Evolutionary conservation across 139 green algal genomes (phyloP), one percentile per base, ranked within the genome.

Genomic region (Asterochloris sp.): DNA sequence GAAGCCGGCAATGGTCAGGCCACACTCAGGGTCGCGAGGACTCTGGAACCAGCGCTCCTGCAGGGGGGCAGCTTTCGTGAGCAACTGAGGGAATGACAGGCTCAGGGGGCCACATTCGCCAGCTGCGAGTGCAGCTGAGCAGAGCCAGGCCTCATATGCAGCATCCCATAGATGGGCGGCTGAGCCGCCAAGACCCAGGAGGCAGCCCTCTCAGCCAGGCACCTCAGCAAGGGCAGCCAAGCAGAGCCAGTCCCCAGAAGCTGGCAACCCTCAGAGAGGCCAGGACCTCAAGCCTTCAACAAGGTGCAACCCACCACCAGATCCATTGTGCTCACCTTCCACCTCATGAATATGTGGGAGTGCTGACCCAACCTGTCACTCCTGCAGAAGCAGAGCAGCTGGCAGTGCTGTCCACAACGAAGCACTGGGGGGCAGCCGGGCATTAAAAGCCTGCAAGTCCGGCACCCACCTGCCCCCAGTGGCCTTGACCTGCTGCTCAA

Each of bases 1-100:
- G 78, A 96, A 95, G 47, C 92, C 89, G 19, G 91, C 86, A 69
- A 96, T 96, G 38, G 93, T 96, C 62, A 96, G 85, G 16, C 90
- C 87, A 78, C 89, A 93, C 73, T 84, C 81, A 23, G 38, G 38
- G 38, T 54, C 38, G 6, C 28, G 89, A 91, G 23, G 38, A 73
- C 66, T 26, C 66, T 26, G 19, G 19, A 73, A 73, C 19, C 19
- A 73, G 66, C 66, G 66, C 66, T 21, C 21, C 66, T 26, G 66
- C 19, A 26, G 66, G 4, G 66, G 19, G 24, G 76, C 63, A 75
- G 64, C 82, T 75, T 13, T 90, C 83, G 17, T 54, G 38, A 54
- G 38, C 83, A 74, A 47, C 81, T 54, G 38, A 54, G 38, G 6
- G 38, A 54, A 10, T 54, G 38, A 54, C 38, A 54, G 38, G 4